These are phyloP conservation scores for Scopulariopsis brevicaulis DNA, from an alignment of 2,329 filamentous ascomycete species.

Conservation along the genomic window DNA sequence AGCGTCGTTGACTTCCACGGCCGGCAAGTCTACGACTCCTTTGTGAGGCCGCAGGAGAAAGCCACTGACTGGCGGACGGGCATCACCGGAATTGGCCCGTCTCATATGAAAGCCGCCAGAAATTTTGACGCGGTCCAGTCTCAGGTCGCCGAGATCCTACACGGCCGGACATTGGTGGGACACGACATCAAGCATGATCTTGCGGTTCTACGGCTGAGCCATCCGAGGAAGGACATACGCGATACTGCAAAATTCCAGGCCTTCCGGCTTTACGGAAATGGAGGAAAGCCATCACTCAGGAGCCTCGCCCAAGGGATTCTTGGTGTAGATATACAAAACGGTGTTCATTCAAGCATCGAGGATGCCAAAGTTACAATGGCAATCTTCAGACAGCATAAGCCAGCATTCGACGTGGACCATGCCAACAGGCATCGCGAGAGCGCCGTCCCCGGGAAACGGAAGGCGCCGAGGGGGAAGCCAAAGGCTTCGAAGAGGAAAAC, in stretches of 20 bases:
- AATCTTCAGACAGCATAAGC: conserved; percentile 73
- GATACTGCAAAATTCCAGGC: conserved; percentile 72
- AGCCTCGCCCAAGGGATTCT: conserved; percentile 45
- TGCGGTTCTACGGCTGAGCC: conserved; percentile 62
- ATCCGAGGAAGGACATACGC: conserved; percentile 66
- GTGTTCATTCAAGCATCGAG: conserved; percentile 55
- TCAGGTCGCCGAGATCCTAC: conserved; percentile 57
- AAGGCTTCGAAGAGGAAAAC: conserved; percentile 31
- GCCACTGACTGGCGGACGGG: conserved; percentile 87
- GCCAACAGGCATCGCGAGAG: conserved; percentile 48
- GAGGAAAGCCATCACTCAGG: conserved; percentile 57
- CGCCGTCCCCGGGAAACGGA: conserved; percentile 6
- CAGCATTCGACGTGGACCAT: conserved; percentile 74
- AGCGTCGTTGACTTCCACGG: conserved; percentile 92
- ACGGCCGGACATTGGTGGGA: conserved; percentile 64
- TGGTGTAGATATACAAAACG: conserved; percentile 50
- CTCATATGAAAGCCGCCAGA: conserved; percentile 59
- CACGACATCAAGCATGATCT: conserved; percentile 77
- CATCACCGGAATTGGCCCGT: conserved; percentile 70
- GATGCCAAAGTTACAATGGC: conserved; percentile 89
- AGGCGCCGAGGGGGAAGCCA: conserved; percentile 12
- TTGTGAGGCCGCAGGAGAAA: conserved; percentile 63
- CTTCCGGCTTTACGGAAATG: conserved; percentile 59
- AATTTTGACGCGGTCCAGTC: conserved; percentile 67
- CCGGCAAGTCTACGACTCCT: conserved; percentile 87